These are phyloP conservation scores for Cordyceps fumosorosea DNA, from an alignment of 2,329 filamentous ascomycete genomes.

Conservation along the genomic window DNA sequence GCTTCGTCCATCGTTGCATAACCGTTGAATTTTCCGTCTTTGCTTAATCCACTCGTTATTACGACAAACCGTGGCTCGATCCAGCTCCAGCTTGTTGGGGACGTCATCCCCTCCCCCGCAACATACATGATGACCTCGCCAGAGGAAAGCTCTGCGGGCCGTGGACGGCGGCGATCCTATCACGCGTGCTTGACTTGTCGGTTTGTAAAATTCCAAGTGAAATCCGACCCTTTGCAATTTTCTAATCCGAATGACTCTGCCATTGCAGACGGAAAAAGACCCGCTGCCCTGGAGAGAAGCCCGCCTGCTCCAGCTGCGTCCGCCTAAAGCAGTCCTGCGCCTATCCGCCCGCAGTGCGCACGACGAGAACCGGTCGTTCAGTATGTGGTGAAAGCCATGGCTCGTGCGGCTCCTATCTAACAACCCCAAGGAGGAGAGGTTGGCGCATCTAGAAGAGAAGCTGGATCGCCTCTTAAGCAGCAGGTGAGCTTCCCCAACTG, in stretches of 20 bases:
- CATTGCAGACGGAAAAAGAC: conserved; percentile 34
- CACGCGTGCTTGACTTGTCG: conserved; percentile 42
- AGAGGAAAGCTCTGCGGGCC: conserved; percentile 24
- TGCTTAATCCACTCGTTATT: neutral
- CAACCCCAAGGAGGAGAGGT: conserved; percentile 37
- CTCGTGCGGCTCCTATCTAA: conserved; percentile 3
- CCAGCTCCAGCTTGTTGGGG: neutral
- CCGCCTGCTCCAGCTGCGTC: conserved; percentile 43
- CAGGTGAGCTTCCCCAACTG: conserved; percentile 16
- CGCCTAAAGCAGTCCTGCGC: conserved; percentile 41
- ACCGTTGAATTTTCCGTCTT: neutral
- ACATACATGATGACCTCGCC: conserved; percentile 24
- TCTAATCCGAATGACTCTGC: neutral
- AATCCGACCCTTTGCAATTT: neutral
- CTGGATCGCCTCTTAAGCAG: conserved; percentile 43
- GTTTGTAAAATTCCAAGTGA: conserved; percentile 23
- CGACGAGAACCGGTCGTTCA: conserved; percentile 35
- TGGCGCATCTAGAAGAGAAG: conserved; percentile 46
- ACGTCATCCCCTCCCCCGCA: neutral
- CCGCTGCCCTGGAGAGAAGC: conserved; percentile 45
- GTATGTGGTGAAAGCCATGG: conserved; percentile 26
- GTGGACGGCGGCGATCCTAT: conserved; percentile 33
- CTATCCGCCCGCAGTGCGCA: conserved; percentile 33
- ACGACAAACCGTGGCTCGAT: no score
- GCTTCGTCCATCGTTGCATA: neutral